These are phyloP conservation scores for Mollisiaceae sp. DNA, from an alignment of 2,329 filamentous ascomycete genomes.

Conservation along the genomic window DNA sequence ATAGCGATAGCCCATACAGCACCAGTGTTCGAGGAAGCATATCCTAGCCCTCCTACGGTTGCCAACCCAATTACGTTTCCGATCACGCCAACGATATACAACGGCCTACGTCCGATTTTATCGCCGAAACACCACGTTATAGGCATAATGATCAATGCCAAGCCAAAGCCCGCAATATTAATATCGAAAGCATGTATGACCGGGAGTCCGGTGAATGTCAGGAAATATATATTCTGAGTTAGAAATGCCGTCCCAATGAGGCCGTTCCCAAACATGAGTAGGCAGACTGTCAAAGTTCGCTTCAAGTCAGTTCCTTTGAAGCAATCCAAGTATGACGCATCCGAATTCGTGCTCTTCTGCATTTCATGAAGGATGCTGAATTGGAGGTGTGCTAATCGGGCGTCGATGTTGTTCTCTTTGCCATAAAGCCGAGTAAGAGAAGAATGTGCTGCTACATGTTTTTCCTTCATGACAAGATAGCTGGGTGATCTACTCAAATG, in stretches of 20 bases:
- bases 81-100: constrained; percentile 40
- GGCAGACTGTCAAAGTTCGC: constrained; percentile 46
- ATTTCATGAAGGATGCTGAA: constrained; percentile 20
- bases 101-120: constrained; percentile 44
- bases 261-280: constrained; percentile 41
- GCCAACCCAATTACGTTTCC: constrained; percentile 28
- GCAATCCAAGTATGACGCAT: constrained; percentile 42
- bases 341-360: background rate
- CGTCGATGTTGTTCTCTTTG: constrained; percentile 18
- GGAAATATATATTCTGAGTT: constrained; percentile 35
- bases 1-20: constrained; percentile 31
- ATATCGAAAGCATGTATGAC: constrained; percentile 35
- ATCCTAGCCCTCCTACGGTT: constrained; percentile 29
- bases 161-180: constrained; percentile 30
- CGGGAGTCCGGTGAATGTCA: constrained; percentile 27
- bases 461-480: constrained; percentile 25
- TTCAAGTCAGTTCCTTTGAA: constrained; percentile 44
- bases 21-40: constrained; percentile 15
- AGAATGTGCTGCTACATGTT: constrained; percentile 15
- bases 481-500: constrained; percentile 27
- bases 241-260: constrained; percentile 42
- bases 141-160: constrained; percentile 29
- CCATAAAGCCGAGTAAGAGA: constrained; percentile 25
- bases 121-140: constrained; percentile 26
- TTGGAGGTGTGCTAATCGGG: constrained; percentile 27